Conservation (phyloP, 345 rosid species). For the Citrus reticulata region DNA sequence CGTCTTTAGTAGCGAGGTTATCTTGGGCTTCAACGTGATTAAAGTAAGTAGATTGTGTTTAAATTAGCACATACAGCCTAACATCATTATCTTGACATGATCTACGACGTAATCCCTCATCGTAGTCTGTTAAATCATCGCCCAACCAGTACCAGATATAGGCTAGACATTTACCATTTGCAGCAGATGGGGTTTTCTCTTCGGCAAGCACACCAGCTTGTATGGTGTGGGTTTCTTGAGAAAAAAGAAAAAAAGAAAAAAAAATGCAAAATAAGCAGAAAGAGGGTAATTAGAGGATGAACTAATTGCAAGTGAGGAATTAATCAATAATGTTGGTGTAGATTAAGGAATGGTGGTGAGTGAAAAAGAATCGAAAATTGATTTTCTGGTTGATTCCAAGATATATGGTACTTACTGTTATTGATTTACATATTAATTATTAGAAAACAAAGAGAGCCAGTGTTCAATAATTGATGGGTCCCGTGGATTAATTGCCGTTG, state of each 20-base stretch:
- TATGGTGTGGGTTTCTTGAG: background rate
- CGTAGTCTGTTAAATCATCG: background rate
- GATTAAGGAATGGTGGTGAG: too few relatives aligned
- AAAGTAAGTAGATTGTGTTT: background rate
- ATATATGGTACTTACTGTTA: background rate
- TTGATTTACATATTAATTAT: background rate
- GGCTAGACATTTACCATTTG: too few relatives aligned
- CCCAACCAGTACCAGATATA: background rate
- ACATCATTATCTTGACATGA: background rate
- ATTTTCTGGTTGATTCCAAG: too few relatives aligned
- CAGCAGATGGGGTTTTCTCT: too few relatives aligned
- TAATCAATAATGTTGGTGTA: background rate
- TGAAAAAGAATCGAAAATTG: too few relatives aligned
- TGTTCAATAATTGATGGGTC: slow-evolving; percentile 21
- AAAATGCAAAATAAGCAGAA: background rate
- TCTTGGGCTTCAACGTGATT: background rate
- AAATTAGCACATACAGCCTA: too few relatives aligned
- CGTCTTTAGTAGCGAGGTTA: too few relatives aligned
- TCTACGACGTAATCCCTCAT: background rate
- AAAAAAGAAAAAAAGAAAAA: too few relatives aligned
- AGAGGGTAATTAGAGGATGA: background rate
- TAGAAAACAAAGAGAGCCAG: slow-evolving; percentile 4
- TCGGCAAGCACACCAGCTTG: too few relatives aligned
- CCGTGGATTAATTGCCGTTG: background rate
- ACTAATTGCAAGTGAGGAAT: background rate